Base-by-base conservation (phyloP, 768 basidiomycete species). In the Russula virescens region DNA sequence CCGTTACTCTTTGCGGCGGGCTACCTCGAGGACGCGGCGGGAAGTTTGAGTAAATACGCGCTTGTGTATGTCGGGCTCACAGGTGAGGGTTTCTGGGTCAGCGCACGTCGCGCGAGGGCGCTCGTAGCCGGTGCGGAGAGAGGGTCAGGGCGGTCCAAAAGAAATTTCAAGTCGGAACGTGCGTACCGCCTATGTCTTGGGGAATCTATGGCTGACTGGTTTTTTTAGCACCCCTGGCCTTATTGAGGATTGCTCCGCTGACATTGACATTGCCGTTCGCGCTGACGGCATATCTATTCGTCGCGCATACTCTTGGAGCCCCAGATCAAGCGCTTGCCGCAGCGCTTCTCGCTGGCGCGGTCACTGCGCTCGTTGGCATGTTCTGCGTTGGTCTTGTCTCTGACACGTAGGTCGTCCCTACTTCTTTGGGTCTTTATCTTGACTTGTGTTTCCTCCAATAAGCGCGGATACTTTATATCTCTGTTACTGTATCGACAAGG, bases 251-350 rank as follows among this genome's bases (percentile, higher is more conserved):
- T 31, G 83, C 89, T 14, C 88, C 93, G 19, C 76, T 91, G 54
- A 89, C 87, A 0, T 76, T 94, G 63, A 89, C 90, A 0, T 81
- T 94, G 65, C 89, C 92, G 6, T 89, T 91, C 65, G 86, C 91
- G 16, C 76, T 95, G 31, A 75, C 82, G 42, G 89, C 92, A 5
- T 97, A 96, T 72, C 74, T 98, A 21, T 91, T 95, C 67, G 89
- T 93, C n/a, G 88, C 91, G 2, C 90, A 92, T 73, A 87, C 88
- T 0, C 74, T 93, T 23, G 71, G 73, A 19, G 83, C 85, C 26
- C 90, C 91, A 0, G 73, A 85, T 50, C 81, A 88, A 68, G 91
- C 92, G 0, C 77, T 94, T 9, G 80, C 85, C 14, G 88, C 89
- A 23, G 84, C 89, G 1, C 67, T 95, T 18, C 76, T 95, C 4